Evolutionary conservation across 306 rosid species (phyloP), one percentile per base, ranked within the genome.

Genomic region (Astragalus glycyphyllos): DNA sequence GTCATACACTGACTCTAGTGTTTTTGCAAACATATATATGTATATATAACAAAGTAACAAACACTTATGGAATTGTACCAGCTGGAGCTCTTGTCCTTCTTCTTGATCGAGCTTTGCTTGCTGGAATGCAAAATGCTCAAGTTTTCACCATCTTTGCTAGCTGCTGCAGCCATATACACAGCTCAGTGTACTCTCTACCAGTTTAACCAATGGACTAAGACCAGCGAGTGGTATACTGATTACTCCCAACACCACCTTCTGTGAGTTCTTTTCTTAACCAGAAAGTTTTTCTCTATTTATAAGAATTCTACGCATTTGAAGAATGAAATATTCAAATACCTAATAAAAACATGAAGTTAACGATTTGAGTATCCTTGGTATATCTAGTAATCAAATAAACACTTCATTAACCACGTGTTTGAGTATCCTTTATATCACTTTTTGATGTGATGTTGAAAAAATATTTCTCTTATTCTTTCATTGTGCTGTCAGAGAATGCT

Each of bases 111-210:
- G 76, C 86, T 92, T 12, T 92, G 94, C 83, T 74, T 92, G 42
- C 94, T 89, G 20, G 96, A 92, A 75, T 86, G 77, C 73, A 84
- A 83, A 75, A 89, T 82, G 92, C 92, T 92, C 34, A 62, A 81
- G 77, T 89, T 86, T 72, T 42, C 84, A 34, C 98, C 98, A 59
- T 89, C 98, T 50, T 56, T 87, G 72, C 81, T 89, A 65, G 92
- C 98, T 69, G 94, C 98, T 65, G 92, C 94, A 5, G 98, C 95
- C 49, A 85, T 87, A 10, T 92, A 77, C 84, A 83, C 96, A 40
- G 96, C 98, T 72, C 89, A 87, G 23, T 79, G 89, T 41, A 77
- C 82, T 13, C 44, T 84, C n/a, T 53, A 55, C 31, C 88, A 88
- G 77, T 86, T 75, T 75, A 84, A 74, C 66, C 84, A 79, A 58